Evolutionary conservation across 2,329 filamentous ascomycete species (phyloP).

Genomic region (Akanthomyces uredinophilus): DNA sequence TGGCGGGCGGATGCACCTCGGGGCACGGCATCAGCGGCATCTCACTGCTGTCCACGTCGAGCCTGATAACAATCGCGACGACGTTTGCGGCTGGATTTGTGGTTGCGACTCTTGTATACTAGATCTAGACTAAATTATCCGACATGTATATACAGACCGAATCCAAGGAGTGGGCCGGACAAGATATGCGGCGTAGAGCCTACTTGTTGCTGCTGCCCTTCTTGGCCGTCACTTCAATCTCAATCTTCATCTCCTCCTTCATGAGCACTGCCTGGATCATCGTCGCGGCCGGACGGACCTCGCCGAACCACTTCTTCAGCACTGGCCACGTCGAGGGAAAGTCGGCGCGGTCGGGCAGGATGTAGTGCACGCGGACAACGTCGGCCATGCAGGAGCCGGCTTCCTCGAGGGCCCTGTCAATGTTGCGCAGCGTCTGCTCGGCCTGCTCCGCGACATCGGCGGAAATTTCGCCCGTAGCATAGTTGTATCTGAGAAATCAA

Average conservation of each 20-base stretch:
- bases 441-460: conserved; percentile 41
- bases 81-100: conserved; percentile 49
- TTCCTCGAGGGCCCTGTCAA: conserved; percentile 38
- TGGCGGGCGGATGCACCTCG: conserved; percentile 63
- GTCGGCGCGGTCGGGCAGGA: conserved; percentile 42
- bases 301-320: conserved; percentile 43
- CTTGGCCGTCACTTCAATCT: conserved; percentile 39
- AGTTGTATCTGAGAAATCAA: conserved; percentile 40
- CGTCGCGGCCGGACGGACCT: conserved; percentile 47
- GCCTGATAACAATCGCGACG: conserved; percentile 54
- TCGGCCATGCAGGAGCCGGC: conserved; percentile 40
- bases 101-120: conserved; percentile 20
- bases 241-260: conserved; percentile 44
- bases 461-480: conserved; percentile 41
- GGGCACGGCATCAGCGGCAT: conserved; percentile 66
- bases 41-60: conserved; percentile 56
- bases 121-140: conserved; percentile 4
- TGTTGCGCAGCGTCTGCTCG: conserved; percentile 45
- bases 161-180: background rate
- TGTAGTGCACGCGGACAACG: conserved; percentile 48
- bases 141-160: background rate
- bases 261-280: conserved; percentile 48
- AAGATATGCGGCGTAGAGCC: background rate
- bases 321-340: conserved; percentile 47
- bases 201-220: conserved; percentile 20